Evolutionary conservation across 495 filamentous ascomycete species (phyloP).

Genomic region (Tuber indicum): DNA sequence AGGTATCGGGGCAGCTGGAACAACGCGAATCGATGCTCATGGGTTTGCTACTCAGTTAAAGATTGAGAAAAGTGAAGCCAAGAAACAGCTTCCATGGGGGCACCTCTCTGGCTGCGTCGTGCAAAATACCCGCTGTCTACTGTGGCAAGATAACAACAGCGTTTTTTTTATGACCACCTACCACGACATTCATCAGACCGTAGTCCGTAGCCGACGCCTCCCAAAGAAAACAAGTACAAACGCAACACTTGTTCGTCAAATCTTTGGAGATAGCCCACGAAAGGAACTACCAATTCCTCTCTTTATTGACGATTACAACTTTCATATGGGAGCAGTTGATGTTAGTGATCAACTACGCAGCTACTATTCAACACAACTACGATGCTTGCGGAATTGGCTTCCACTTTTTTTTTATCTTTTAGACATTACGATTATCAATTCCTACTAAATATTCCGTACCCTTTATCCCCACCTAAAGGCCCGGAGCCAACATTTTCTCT

Average conservation of each 20-base stretch:
- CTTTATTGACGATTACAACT: slow-evolving; percentile 1
- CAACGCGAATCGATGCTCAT: background rate
- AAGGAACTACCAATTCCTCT: slow-evolving; percentile 8
- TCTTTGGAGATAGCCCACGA: background rate
- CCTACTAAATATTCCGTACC: slow-evolving; percentile 7
- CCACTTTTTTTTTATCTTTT: slow-evolving; percentile 36
- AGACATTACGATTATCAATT: slow-evolving; percentile 25
- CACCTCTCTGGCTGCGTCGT: background rate
- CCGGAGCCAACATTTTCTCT: background rate
- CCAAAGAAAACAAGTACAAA: background rate
- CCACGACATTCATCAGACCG: background rate
- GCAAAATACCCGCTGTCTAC: background rate
- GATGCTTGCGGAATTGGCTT: slow-evolving; percentile 24
- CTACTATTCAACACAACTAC: slow-evolving; percentile 29
- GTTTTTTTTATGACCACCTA: slow-evolving; percentile 9
- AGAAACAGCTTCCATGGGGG: background rate
- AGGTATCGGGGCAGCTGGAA: background rate
- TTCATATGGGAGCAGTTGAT: slow-evolving; percentile 37
- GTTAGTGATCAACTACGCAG: slow-evolving; percentile 31
- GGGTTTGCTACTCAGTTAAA: slow-evolving; percentile 11
- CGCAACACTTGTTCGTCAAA: background rate
- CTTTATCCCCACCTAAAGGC: too few species aligned
- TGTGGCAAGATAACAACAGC: slow-evolving; percentile 9
- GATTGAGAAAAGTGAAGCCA: background rate
- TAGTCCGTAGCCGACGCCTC: background rate